A percentile compares a stretch with the other conserved stretches of the same genome.
Conservation (phyloP, 768 basidiomycete genomes). For the Tylopilus subfusipes region DNA sequence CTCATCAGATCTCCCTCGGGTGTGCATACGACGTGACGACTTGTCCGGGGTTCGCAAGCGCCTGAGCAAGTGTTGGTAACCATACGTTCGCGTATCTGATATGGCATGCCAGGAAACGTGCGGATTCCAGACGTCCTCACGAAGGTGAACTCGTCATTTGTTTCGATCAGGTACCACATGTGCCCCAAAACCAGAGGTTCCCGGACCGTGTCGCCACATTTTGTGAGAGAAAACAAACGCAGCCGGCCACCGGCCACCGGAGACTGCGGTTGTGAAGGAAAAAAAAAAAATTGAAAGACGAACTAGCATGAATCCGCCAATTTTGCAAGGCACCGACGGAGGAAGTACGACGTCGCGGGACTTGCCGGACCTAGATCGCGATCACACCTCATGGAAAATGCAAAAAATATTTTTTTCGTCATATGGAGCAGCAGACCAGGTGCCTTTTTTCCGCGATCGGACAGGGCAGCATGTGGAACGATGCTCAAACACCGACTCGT, state of each 20-base stretch:
- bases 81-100: constrained; percentile 10
- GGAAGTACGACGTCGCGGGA: constrained; percentile 14
- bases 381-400: constrained; percentile 8
- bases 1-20: not conserved
- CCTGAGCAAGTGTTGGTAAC: not conserved
- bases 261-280: not conserved
- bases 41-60: not conserved
- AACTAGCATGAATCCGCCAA: not conserved
- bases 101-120: constrained; percentile 6
- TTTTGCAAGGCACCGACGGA: constrained; percentile 23
- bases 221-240: constrained; percentile 3
- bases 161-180: constrained; percentile 12
- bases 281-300: not conserved
- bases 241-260: constrained; percentile 7
- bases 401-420: not conserved
- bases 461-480: constrained; percentile 12
- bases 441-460: constrained; percentile 9
- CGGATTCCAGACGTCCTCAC: constrained; percentile 5
- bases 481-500: not conserved
- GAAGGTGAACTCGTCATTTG: not conserved
- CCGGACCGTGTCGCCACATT: constrained; percentile 6
- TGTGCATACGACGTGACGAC: not conserved
- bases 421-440: constrained; percentile 7
- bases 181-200: not conserved
- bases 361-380: constrained; percentile 24